Conservation (phyloP, 179 eudicot species). For the Silene coronaria region DNA sequence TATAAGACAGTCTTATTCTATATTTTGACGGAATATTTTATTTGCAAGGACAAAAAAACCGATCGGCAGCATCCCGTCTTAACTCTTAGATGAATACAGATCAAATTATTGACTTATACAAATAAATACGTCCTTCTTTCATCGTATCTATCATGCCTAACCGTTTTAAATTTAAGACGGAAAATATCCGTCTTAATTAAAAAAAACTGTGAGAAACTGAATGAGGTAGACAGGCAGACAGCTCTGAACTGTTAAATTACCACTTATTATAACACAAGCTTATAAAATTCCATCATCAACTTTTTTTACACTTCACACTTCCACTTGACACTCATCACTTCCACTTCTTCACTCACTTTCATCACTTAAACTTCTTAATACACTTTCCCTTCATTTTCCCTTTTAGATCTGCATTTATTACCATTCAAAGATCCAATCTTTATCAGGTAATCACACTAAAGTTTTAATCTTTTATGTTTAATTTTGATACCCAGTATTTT, state of each 20-base stretch:
- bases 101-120: no score
- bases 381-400: not conserved
- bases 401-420: slow-evolving; percentile 24
- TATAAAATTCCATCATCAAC: not conserved
- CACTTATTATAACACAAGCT: not conserved
- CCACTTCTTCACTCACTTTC: not conserved
- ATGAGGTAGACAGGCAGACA: no score
- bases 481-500: not conserved
- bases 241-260: no score
- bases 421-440: slow-evolving; percentile 17
- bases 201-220: not conserved
- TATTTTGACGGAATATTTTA: no score
- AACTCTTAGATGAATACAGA: no score
- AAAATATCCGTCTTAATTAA: no score
- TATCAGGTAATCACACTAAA: slow-evolving; percentile 15
- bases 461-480: not conserved
- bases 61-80: no score
- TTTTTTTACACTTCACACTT: slow-evolving; percentile 10
- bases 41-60: not conserved
- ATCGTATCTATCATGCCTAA: no score
- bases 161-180: no score
- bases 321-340: slow-evolving; percentile 8
- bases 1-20: no score
- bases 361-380: not conserved
- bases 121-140: no score